Conservation (phyloP, 352 stramenopile genomes). For the Stramenopiles sp. region DNA sequence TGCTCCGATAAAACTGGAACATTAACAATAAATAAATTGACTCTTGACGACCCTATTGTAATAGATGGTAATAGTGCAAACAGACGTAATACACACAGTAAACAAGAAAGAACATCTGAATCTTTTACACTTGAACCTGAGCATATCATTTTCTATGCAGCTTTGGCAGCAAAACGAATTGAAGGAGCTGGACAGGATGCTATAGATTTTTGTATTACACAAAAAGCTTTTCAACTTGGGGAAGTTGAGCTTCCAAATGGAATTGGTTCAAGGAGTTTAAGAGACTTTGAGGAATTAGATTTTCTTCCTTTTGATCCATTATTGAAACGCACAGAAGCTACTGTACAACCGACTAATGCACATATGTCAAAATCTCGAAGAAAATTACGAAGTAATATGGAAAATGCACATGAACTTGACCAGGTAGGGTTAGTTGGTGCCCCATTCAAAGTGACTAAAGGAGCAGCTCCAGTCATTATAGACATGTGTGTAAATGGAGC, state of each 20-base stretch:
- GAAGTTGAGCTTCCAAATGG: conserved; percentile 17
- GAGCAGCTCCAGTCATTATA: conserved; percentile 58
- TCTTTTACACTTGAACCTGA: conserved; percentile 34
- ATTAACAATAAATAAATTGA: conserved; percentile 66
- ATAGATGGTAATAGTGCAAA: too few relatives aligned
- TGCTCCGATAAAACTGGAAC: conserved; percentile 82
- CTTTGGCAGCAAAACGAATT: conserved; percentile 63
- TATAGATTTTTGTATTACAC: conserved; percentile 31
- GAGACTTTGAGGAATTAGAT: conserved; percentile 38
- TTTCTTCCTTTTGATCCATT: conserved; percentile 36
- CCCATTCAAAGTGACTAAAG: conserved; percentile 67
- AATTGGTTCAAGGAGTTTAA: conserved; percentile 8
- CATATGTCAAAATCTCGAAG: neutral
- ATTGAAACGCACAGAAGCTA: conserved; percentile 61
- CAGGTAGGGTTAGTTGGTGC: too few relatives aligned
- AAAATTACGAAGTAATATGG: too few relatives aligned
- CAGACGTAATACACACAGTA: too few relatives aligned
- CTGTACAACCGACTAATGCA: conserved; percentile 18
- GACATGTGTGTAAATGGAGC: conserved; percentile 21
- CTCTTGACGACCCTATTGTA: conserved; percentile 49
- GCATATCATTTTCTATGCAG: conserved; percentile 45
- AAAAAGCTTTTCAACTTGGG: conserved; percentile 25
- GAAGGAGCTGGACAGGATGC: conserved; percentile 55
- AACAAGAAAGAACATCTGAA: too few relatives aligned
- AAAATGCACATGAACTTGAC: too few relatives aligned